Evolutionary conservation across 805 yeast species (phyloP).

Genomic region (Monosporozyma servazzii): DNA sequence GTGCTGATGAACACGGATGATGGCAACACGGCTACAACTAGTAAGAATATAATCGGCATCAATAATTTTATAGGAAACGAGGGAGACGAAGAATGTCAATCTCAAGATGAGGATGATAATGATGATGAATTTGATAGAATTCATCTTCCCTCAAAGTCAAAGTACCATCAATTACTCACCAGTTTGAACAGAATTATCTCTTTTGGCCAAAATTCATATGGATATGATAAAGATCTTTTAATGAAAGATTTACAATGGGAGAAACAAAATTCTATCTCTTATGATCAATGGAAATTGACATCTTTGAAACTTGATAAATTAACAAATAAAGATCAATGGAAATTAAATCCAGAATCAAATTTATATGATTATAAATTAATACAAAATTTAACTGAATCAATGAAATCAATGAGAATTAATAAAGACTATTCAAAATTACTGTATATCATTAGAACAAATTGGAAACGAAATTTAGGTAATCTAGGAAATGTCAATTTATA

Average conservation of each 20-base stretch:
- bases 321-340: constrained; percentile 66
- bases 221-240: constrained; percentile 28
- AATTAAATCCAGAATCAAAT: constrained; percentile 42
- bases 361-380: constrained; percentile 68
- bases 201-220: not conserved
- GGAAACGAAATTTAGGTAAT: constrained; percentile 79
- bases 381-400: constrained; percentile 39
- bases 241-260: constrained; percentile 34
- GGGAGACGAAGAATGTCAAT: not conserved
- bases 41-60: not conserved
- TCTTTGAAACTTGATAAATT: constrained; percentile 57
- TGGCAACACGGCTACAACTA: not conserved
- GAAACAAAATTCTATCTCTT: constrained; percentile 42
- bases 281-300: constrained; percentile 57
- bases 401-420: constrained; percentile 48
- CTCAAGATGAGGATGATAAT: not conserved
- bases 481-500: constrained; percentile 76
- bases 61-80: not conserved
- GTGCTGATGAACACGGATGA: not conserved
- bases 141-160: not conserved
- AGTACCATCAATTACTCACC: not conserved
- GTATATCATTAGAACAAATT: constrained; percentile 71
- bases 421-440: constrained; percentile 54
- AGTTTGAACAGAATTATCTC: not conserved
- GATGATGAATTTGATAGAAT: not conserved